phyloP scores from a whole-genome alignment of 2,329 filamentous ascomycete species.

The Colletotrichum horii region DNA sequence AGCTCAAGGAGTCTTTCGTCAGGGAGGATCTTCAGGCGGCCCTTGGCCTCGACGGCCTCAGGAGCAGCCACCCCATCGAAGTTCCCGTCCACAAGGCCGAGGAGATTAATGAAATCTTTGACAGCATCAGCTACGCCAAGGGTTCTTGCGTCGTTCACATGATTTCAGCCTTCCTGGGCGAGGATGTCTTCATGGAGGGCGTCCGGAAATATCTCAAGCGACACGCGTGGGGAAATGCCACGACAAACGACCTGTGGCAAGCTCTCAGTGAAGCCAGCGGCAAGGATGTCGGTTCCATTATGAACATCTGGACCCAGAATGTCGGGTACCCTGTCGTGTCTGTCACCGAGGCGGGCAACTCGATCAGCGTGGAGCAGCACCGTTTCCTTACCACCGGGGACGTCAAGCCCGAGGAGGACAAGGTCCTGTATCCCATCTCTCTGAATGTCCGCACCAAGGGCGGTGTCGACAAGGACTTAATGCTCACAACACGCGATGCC shows the following conservation, averaged over 20 bases:
- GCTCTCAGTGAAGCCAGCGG: slow-evolving; percentile 87
- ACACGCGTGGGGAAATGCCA: slow-evolving; percentile 95
- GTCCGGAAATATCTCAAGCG: slow-evolving; percentile 91
- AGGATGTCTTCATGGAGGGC: slow-evolving; percentile 91
- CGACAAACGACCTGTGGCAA: slow-evolving; percentile 89
- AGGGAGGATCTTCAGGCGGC: slow-evolving; percentile 91
- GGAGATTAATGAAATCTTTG: slow-evolving; percentile 98
- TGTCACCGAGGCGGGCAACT: slow-evolving; percentile 73
- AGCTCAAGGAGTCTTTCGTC: slow-evolving; percentile 95
- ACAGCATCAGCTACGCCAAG: slow-evolving; percentile 97
- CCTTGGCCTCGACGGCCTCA: slow-evolving; percentile 84
- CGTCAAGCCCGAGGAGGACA: slow-evolving; percentile 90
- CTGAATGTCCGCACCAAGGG: slow-evolving; percentile 83
- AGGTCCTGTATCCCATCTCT: slow-evolving; percentile 88
- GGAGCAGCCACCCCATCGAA: slow-evolving; percentile 96
- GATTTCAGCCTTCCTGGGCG: slow-evolving; percentile 94
- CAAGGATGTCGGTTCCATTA: slow-evolving; percentile 87
- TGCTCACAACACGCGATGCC: slow-evolving; percentile 66
- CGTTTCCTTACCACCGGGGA: slow-evolving; percentile 92
- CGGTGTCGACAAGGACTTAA: slow-evolving; percentile 79
- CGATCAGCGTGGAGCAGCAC: slow-evolving; percentile 91
- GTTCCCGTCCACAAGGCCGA: slow-evolving; percentile 94
- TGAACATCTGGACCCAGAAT: slow-evolving; percentile 97
- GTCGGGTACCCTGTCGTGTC: slow-evolving; percentile 91
- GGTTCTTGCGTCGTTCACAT: slow-evolving; percentile 95